Evolutionary conservation across 2,329 filamentous ascomycete species (phyloP).

Genomic region (Apiospora phragmitis): DNA sequence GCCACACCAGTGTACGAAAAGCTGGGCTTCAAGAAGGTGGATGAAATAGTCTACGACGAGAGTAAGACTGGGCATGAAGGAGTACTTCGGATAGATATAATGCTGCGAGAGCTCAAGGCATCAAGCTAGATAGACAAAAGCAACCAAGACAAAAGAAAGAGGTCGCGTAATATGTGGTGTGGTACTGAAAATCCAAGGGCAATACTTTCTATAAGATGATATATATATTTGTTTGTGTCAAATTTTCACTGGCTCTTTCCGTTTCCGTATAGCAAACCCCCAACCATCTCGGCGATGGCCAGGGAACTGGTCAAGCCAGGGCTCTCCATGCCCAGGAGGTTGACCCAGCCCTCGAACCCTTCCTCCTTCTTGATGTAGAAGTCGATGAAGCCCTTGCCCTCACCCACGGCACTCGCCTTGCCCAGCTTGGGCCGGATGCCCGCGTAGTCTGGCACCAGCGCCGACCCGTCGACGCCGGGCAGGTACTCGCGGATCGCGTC

Average conservation of each 20-base stretch:
- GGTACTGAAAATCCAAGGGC: background rate
- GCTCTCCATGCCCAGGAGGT: constrained; percentile 90
- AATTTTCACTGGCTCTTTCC: background rate
- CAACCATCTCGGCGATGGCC: constrained; percentile 80
- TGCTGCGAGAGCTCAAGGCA: constrained; percentile 12
- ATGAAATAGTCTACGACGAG: constrained; percentile 14
- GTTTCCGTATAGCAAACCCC: constrained; percentile 46
- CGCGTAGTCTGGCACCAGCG: constrained; percentile 80
- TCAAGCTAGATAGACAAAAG: background rate
- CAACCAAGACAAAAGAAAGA: background rate
- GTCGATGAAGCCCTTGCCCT: constrained; percentile 74
- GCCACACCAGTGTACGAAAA: constrained; percentile 13
- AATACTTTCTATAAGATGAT: background rate
- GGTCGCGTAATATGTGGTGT: background rate
- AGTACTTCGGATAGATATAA: constrained; percentile 11
- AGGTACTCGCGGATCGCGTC: constrained; percentile 78
- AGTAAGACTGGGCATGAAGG: constrained; percentile 14
- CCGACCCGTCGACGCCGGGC: constrained; percentile 66
- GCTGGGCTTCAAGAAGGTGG: constrained; percentile 16
- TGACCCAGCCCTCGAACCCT: constrained; percentile 80
- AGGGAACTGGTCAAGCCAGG: constrained; percentile 85
- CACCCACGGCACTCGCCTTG: constrained; percentile 57
- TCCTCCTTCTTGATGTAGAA: constrained; percentile 80
- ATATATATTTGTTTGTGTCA: background rate
- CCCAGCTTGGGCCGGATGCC: constrained; percentile 88